Evolutionary conservation across 768 basidiomycete genomes (phyloP).

Genomic region (Mycena polygramma): DNA sequence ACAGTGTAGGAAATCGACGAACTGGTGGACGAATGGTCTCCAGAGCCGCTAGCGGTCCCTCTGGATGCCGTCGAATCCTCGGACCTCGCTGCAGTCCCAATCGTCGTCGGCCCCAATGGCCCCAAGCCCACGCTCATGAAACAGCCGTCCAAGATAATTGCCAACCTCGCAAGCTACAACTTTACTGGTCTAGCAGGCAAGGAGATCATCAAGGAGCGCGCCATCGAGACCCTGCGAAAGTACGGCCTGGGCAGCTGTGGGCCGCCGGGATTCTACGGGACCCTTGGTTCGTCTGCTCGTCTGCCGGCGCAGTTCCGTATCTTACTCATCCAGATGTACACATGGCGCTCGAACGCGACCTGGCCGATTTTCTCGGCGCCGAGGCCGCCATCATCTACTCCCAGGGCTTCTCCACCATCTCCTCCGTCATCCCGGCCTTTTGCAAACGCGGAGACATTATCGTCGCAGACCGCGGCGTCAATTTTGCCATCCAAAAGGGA

Average conservation of each 20-base stretch:
- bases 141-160: constrained; percentile 77
- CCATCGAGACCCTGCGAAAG: constrained; percentile 85
- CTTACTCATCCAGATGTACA: constrained; percentile 80
- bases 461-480: constrained; percentile 97
- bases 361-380: constrained; percentile 91
- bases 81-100: constrained; percentile 81
- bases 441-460: constrained; percentile 98
- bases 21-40: constrained; percentile 94
- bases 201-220: constrained; percentile 87
- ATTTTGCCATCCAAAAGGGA: constrained; percentile 96
- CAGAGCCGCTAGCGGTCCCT: constrained; percentile 83
- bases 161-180: constrained; percentile 92
- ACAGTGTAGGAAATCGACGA: constrained; percentile 91
- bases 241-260: constrained; percentile 97
- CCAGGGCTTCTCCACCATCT: constrained; percentile 91
- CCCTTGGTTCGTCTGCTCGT: constrained; percentile 75
- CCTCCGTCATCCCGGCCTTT: constrained; percentile 96
- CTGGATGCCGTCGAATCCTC: constrained; percentile 69
- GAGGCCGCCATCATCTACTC: constrained; percentile 94
- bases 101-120: constrained; percentile 85
- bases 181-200: constrained; percentile 92
- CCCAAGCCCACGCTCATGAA: constrained; percentile 81
- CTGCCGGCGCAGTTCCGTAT: constrained; percentile 23
- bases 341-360: constrained; percentile 87
- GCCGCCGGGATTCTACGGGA: constrained; percentile 97